Evolutionary conservation across 768 basidiomycete species (phyloP).

Genomic region (Daedaleopsis nitida): DNA sequence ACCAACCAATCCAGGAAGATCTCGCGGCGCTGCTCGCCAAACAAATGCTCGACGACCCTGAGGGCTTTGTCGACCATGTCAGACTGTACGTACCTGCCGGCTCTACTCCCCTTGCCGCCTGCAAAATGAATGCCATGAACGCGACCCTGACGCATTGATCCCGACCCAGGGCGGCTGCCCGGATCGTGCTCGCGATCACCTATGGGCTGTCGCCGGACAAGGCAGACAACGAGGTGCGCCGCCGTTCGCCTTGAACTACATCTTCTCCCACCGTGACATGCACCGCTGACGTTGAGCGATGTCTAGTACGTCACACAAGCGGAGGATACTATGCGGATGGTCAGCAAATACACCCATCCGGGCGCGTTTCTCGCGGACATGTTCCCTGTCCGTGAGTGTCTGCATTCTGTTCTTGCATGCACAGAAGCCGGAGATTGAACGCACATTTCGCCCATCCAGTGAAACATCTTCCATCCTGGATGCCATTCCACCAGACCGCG

Average conservation of each 20-base stretch:
- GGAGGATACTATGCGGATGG: constrained; percentile 36
- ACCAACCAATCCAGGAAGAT: constrained; percentile 34
- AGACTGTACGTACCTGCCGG: background rate
- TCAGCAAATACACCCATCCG: constrained; percentile 37
- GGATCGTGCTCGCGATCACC: constrained; percentile 10
- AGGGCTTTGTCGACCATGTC: constrained; percentile 12
- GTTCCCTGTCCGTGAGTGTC: constrained; percentile 13
- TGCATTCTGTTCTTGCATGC: too few species aligned
- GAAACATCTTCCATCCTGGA: constrained; percentile 26
- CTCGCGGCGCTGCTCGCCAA: constrained; percentile 22
- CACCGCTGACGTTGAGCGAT: background rate
- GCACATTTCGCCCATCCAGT: constrained; percentile 9
- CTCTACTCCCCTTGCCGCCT: too few species aligned
- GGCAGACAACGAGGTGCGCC: constrained; percentile 13
- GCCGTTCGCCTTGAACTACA: background rate
- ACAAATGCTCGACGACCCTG: constrained; percentile 4
- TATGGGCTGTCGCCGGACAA: constrained; percentile 8
- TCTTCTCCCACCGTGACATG: background rate
- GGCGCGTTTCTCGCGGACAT: constrained; percentile 43
- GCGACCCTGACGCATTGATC: background rate
- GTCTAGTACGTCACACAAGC: constrained; percentile 40
- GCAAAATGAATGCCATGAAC: background rate
- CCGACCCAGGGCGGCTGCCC: background rate
- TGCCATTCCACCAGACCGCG: constrained; percentile 30
- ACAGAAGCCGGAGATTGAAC: background rate